Conservation (phyloP, 1,284 basidiomycete species). For the Sporisorium reilianum region DNA sequence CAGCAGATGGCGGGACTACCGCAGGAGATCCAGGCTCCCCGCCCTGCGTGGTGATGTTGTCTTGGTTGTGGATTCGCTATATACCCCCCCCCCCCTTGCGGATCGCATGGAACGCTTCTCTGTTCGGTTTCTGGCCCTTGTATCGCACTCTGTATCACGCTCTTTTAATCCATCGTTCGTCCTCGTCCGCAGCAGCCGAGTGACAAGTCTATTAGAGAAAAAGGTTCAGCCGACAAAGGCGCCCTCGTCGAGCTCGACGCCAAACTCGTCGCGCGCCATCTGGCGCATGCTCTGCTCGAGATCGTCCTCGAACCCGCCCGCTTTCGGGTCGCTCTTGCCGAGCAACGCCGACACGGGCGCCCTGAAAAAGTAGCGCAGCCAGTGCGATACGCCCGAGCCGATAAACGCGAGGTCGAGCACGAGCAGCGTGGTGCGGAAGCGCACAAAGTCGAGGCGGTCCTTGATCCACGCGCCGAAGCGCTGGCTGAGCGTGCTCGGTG, state of each 20-base stretch:
- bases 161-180: background rate
- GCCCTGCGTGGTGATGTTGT: constrained; percentile 31
- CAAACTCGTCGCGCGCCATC: constrained; percentile 60
- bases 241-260: constrained; percentile 59
- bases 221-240: constrained; percentile 50
- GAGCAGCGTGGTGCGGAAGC: constrained; percentile 55
- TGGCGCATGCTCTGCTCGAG: constrained; percentile 59
- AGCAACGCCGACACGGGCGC: constrained; percentile 28
- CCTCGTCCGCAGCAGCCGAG: background rate
- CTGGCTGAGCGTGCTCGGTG: constrained; percentile 8
- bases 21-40: constrained; percentile 41
- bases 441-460: constrained; percentile 50
- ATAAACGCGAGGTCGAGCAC: constrained; percentile 56
- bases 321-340: constrained; percentile 31
- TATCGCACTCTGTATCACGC: constrained; percentile 12
- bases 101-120: background rate
- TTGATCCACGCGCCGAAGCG: constrained; percentile 46
- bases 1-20: constrained; percentile 38
- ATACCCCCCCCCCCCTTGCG: background rate
- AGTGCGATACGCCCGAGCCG: constrained; percentile 39
- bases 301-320: constrained; percentile 63
- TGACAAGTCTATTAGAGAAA: background rate
- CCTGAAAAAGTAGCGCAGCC: constrained; percentile 39
- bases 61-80: background rate
- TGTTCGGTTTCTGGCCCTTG: background rate